Conservation (phyloP, 2,329 filamentous ascomycete genomes). For the Colletotrichum chrysophilum region DNA sequence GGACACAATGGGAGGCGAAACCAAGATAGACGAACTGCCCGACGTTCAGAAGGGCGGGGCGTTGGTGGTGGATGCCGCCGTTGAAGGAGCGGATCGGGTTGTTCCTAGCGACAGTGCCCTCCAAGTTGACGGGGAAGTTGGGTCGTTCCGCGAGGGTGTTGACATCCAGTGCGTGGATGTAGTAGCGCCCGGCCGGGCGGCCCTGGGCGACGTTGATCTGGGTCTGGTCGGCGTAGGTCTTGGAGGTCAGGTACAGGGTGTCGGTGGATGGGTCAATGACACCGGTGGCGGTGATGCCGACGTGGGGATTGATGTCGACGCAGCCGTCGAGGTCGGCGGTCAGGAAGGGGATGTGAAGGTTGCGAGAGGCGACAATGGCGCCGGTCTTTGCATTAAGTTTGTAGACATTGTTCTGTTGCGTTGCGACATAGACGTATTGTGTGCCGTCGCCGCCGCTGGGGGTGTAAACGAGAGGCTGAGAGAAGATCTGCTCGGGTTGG, state of each 20-base stretch:
- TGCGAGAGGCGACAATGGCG: constrained; percentile 50
- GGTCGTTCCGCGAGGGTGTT: constrained; percentile 40
- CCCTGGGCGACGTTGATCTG: constrained; percentile 34
- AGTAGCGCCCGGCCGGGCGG: constrained; percentile 37
- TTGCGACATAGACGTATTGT: constrained; percentile 62
- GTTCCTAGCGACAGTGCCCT: constrained; percentile 51
- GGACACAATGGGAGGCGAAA: constrained; percentile 61
- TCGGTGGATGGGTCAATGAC: constrained; percentile 50
- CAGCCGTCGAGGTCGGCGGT: constrained; percentile 53
- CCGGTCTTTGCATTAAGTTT: constrained; percentile 61
- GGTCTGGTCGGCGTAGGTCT: constrained; percentile 44
- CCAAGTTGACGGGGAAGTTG: constrained; percentile 53
- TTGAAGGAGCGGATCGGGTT: constrained; percentile 53
- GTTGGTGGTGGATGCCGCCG: constrained; percentile 57
- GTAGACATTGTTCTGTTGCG: constrained; percentile 63
- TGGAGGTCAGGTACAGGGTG: constrained; percentile 48
- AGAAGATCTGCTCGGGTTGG: constrained; percentile 56
- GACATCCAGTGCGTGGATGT: constrained; percentile 41
- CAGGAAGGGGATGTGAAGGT: constrained; percentile 54
- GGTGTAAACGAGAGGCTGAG: constrained; percentile 56
- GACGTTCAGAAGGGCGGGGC: constrained; percentile 50
- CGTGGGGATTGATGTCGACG: constrained; percentile 51
- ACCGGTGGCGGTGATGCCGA: constrained; percentile 51
- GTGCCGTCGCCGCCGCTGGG: constrained; percentile 42
- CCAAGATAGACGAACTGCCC: constrained; percentile 55